Evolutionary conservation across 2,329 filamentous ascomycete genomes (phyloP).

Genomic region (Aspergillus jensenii): DNA sequence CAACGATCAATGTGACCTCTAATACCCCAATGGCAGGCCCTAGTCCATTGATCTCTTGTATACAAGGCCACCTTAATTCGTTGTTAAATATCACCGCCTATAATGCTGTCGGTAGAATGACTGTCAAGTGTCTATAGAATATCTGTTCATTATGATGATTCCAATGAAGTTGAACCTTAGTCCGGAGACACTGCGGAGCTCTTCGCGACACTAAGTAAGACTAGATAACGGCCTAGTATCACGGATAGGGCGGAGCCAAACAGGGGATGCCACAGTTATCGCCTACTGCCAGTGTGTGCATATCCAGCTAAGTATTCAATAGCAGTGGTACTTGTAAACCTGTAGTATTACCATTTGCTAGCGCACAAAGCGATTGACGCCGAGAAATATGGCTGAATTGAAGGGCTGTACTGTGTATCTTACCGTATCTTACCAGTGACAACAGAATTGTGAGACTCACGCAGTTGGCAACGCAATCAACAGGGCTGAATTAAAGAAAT

Average conservation of each 20-base stretch:
- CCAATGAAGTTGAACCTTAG: background rate
- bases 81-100: background rate
- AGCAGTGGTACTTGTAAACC: no score
- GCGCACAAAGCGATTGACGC: no score
- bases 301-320: no score
- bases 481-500: background rate
- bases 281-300: background rate
- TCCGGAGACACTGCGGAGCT: background rate
- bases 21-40: conserved; percentile 2
- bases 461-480: background rate
- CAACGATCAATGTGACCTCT: background rate
- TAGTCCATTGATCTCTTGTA: background rate
- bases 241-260: background rate
- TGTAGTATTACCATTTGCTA: no score
- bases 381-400: no score
- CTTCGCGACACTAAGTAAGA: background rate
- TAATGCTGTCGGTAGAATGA: background rate
- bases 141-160: background rate
- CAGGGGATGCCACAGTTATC: background rate
- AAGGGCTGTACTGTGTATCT: background rate
- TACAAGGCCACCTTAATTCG: background rate
- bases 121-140: background rate
- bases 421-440: conserved; percentile 1
- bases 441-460: background rate
- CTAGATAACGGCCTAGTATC: no score